phyloP scores from a whole-genome alignment of 176 grass and related monocot species.

The Leersia perrieri region DNA sequence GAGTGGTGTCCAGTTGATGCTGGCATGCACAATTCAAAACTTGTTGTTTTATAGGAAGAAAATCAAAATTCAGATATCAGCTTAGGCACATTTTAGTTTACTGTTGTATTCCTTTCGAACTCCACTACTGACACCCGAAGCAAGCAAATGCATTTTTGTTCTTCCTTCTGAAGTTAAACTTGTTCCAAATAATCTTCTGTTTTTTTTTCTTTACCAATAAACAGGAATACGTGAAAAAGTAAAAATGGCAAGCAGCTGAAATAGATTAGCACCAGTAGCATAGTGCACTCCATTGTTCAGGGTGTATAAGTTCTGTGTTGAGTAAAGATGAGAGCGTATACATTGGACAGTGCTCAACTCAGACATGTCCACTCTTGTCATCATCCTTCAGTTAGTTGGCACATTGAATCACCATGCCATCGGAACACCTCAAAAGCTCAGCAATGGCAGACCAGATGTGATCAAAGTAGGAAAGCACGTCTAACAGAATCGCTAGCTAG shows the following conservation, averaged over 20 bases:
- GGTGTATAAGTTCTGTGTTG: too few relatives aligned
- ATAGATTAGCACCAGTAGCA: neutral
- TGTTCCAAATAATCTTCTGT: too few relatives aligned
- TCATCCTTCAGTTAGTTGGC: slow-evolving; percentile 12
- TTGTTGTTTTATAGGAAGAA: neutral
- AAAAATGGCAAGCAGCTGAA: neutral
- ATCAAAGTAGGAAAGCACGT: neutral
- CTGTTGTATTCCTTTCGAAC: neutral
- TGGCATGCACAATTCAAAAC: neutral
- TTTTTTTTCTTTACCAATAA: neutral
- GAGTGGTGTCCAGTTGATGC: neutral
- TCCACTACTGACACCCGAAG: neutral
- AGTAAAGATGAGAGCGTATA: too few relatives aligned
- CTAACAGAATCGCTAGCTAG: slow-evolving; percentile 9
- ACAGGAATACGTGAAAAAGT: neutral
- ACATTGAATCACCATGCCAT: slow-evolving; percentile 15
- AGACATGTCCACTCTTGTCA: neutral
- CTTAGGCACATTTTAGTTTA: too few relatives aligned
- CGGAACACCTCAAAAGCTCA: slow-evolving; percentile 12
- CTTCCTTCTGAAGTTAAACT: neutral
- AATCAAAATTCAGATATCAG: neutral
- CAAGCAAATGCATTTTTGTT: neutral
- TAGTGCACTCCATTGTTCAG: neutral
- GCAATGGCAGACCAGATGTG: neutral
- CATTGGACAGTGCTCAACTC: neutral